Conservation (phyloP, 2,329 filamentous ascomycete genomes). For the Ascochyta pisi region DNA sequence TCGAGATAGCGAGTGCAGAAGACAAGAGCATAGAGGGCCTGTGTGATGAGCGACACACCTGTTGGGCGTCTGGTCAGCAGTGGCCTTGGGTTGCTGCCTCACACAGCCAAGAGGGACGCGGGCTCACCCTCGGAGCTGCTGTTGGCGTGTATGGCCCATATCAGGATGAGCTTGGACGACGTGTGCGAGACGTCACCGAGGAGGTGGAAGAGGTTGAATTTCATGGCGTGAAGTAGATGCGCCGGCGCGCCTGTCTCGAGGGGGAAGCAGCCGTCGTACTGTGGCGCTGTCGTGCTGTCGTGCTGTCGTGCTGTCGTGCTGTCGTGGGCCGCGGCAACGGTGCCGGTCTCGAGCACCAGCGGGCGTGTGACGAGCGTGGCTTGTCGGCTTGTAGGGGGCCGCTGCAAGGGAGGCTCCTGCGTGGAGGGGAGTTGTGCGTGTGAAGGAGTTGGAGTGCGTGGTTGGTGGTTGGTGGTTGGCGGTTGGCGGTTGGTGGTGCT, state of each 20-base stretch:
- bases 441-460: neutral
- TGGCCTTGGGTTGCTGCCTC: neutral
- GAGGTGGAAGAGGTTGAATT: constrained; percentile 70
- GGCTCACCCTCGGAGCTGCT: constrained; percentile 77
- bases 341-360: neutral
- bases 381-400: neutral
- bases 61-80: constrained; percentile 10
- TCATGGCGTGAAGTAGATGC: constrained; percentile 28
- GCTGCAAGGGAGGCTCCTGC: constrained; percentile 15
- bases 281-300: no score
- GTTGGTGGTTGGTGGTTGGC: neutral
- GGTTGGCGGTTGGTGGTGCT: constrained; percentile 12
- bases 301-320: neutral
- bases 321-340: neutral
- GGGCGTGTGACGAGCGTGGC: constrained; percentile 5
- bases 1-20: constrained; percentile 89
- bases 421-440: neutral
- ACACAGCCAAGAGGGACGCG: neutral
- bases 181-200: constrained; percentile 85
- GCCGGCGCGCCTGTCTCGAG: constrained; percentile 15
- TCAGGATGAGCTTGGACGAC: constrained; percentile 85
- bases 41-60: constrained; percentile 91
- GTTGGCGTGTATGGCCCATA: constrained; percentile 89
- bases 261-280: neutral
- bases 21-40: constrained; percentile 84